Conservation (phyloP, 805 yeast species). For the Cephaloascus fragrans region DNA sequence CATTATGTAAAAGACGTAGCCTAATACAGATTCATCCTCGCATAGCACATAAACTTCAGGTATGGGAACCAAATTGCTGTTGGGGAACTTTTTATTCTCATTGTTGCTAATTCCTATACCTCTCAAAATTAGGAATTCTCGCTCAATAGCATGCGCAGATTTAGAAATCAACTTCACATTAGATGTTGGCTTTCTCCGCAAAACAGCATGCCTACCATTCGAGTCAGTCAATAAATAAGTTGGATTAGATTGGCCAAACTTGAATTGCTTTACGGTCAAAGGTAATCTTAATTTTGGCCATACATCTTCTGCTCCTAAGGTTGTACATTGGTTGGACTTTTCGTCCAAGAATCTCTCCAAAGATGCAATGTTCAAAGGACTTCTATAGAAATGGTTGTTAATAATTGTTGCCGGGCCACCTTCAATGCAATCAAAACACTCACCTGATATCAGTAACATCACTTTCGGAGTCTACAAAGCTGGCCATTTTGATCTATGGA, state of each 20-base stretch:
- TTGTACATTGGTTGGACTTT: not conserved
- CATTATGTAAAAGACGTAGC: conserved; percentile 52
- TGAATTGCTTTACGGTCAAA: conserved; percentile 36
- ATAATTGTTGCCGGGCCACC: no score
- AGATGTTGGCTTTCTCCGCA: conserved; percentile 47
- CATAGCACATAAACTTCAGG: conserved; percentile 43
- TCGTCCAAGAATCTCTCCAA: not conserved
- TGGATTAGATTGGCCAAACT: conserved; percentile 58
- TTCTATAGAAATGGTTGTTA: not conserved
- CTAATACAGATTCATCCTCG: conserved; percentile 45
- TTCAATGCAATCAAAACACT: not conserved
- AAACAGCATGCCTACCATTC: conserved; percentile 28
- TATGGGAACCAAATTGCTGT: conserved; percentile 38
- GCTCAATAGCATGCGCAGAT: conserved; percentile 54
- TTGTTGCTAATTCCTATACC: conserved; percentile 19
- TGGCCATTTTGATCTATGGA: no score
- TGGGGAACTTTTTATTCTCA: conserved; percentile 11
- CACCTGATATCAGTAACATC: not conserved
- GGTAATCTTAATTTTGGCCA: conserved; percentile 13
- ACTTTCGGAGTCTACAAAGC: not conserved
- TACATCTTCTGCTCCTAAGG: not conserved
- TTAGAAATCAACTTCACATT: conserved; percentile 39
- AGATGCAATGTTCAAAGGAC: not conserved
- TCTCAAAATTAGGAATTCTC: conserved; percentile 45
- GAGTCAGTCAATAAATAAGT: conserved; percentile 41